Base-by-base conservation (phyloP, 805 yeast genomes). In the Zygosaccharomyces kombuchaensis region DNA sequence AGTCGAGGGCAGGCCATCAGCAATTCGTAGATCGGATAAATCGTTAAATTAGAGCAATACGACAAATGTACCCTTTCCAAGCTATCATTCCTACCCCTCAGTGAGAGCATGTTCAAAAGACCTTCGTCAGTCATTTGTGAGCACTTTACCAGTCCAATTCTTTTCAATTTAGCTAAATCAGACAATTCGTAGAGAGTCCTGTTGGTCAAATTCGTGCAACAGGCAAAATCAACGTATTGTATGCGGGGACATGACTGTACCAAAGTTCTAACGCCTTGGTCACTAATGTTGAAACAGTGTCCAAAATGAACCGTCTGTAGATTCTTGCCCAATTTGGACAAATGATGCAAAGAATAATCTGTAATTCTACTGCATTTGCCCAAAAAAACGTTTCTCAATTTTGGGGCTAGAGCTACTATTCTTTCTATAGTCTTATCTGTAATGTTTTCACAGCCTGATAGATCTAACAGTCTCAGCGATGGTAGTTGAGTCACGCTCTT, bases 111-210 rank as follows among this genome's bases (percentile, higher is more conserved):
- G 53, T 78, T 83, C 53, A 76, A 70, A 42, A 85, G 75, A 1
- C 98, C 97, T 39, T 77, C 80, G 64, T 91, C 97, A 4, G 95
- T 84, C 55, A 91, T 87, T 59, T 85, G 80, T 14, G 79, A 76
- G 66, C 99, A 91, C 63, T 90, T 91, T 19, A 93, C 99, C 40
- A 91, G 72, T 0, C 99, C 99, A 37, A 91, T 89, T 66, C 99
- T 78, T 57, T 93, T 78, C 55, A 91, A 73, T 58, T 84, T 81
- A 6, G 95, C 87, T 53, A 91, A 72, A 38, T 77, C 78, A 2
- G 95, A 78, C 52, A 91, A 70, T 57, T 84, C 95, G 34, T 78
- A 74, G 34, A 93, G 77, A 1, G 96, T 81, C 56, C 80, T 77
- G 68, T 93, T 87, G 2, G 98, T 89, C 44, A 91, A 73, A 63